These are phyloP conservation scores for Alternaria brassicae DNA, from an alignment of 2,329 filamentous ascomycete species.

Conservation along the genomic window DNA sequence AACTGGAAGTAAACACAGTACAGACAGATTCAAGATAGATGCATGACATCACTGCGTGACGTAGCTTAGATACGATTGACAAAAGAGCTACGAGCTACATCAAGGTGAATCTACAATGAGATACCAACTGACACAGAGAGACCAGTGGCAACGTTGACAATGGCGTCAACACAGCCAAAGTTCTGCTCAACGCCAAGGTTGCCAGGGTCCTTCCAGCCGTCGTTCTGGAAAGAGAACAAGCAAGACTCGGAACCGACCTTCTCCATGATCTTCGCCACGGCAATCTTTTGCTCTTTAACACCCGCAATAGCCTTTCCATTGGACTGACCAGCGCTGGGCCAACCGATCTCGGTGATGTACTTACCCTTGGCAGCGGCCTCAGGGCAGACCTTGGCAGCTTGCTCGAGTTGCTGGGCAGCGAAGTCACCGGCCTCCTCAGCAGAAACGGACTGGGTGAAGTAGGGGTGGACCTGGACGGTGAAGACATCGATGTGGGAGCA, in stretches of 20 bases:
- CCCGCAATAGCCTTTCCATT: constrained; percentile 79
- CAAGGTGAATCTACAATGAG: constrained; percentile 6
- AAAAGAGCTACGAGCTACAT: constrained; percentile 8
- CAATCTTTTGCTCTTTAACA: constrained; percentile 68
- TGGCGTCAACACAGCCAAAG: constrained; percentile 73
- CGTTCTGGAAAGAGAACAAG: constrained; percentile 83
- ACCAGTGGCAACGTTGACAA: constrained; percentile 10
- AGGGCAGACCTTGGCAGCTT: constrained; percentile 74
- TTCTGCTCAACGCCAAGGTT: constrained; percentile 76
- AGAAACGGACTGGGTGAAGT: constrained; percentile 78
- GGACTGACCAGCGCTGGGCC: constrained; percentile 73
- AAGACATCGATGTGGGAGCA: constrained; percentile 80
- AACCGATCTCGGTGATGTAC: constrained; percentile 89
- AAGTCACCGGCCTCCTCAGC: constrained; percentile 76
- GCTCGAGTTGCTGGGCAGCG: constrained; percentile 73
- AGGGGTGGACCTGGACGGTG: constrained; percentile 89
- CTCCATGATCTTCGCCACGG: constrained; percentile 74
- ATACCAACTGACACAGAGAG: neutral
- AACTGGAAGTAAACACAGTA: constrained; percentile 8
- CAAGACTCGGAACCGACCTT: constrained; percentile 71
- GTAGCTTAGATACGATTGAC: constrained; percentile 12
- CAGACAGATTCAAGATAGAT: constrained; percentile 1
- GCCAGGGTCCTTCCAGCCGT: constrained; percentile 80
- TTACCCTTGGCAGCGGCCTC: constrained; percentile 65
- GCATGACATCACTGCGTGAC: neutral